These are phyloP conservation scores for Dalbergia cochinchinensis DNA, from an alignment of 306 rosid genomes.

Conservation along the genomic window DNA sequence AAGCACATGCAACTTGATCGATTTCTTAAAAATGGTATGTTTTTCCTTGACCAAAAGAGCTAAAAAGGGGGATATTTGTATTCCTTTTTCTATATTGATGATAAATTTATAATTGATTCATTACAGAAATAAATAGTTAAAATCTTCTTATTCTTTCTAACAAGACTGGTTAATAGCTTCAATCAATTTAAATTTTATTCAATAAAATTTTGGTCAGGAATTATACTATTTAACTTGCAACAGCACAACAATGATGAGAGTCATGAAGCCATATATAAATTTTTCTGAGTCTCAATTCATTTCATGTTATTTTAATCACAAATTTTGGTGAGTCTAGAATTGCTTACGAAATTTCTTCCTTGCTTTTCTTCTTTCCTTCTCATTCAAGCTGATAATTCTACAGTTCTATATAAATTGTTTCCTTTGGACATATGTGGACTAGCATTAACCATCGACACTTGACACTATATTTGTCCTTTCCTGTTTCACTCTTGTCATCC, in stretches of 20 bases:
- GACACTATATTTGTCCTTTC: constrained; percentile 43
- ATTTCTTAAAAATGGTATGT: constrained; percentile 71
- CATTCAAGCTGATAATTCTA: constrained; percentile 2
- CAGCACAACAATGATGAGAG: background rate
- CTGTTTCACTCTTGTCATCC: constrained; percentile 36
- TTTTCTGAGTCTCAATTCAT: background rate
- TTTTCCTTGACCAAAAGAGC: constrained; percentile 24
- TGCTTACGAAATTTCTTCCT: background rate
- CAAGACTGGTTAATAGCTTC: background rate
- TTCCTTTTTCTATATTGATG: background rate
- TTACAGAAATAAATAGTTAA: background rate
- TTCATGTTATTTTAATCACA: constrained; percentile 1
- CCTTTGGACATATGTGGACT: background rate
- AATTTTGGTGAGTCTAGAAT: background rate
- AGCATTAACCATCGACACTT: constrained; percentile 26
- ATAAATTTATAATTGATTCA: background rate
- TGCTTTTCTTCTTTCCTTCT: background rate
- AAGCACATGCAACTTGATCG: constrained; percentile 71
- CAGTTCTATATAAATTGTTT: background rate
- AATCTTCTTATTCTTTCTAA: background rate
- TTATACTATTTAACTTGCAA: background rate
- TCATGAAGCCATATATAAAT: background rate
- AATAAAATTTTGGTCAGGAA: background rate
- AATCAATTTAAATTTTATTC: background rate
- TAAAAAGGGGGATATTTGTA: constrained; percentile 2